Conservation (phyloP, 352 stramenopile genomes). For the Phytophthora quininea region DNA sequence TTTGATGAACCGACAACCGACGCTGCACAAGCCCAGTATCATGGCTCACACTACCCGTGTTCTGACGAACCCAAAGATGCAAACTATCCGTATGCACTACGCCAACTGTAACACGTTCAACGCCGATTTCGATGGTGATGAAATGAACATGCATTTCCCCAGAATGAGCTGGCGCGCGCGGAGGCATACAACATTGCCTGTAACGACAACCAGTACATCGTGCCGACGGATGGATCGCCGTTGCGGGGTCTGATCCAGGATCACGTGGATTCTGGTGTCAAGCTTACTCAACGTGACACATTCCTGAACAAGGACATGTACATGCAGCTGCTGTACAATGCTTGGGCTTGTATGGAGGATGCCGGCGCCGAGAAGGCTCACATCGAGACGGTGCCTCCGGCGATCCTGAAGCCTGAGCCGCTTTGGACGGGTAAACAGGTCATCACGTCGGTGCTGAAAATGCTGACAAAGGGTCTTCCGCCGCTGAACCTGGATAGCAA, state of each 20-base stretch:
- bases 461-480: constrained; percentile 91
- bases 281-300: constrained; percentile 97
- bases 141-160: constrained; percentile 99
- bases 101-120: constrained; percentile 99
- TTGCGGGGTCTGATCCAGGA: constrained; percentile 99
- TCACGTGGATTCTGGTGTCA: constrained; percentile 99
- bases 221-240: constrained; percentile 97
- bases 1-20: constrained; percentile 99
- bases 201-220: constrained; percentile 98
- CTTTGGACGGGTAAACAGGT: constrained; percentile 99
- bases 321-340: constrained; percentile 97
- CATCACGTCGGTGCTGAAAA: constrained; percentile 96
- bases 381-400: constrained; percentile 96
- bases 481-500: constrained; percentile 95
- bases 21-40: constrained; percentile 99
- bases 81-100: constrained; percentile 99
- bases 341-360: constrained; percentile 95
- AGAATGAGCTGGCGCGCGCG: constrained; percentile 97
- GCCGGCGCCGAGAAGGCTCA: constrained; percentile 86
- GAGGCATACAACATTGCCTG: constrained; percentile 98
- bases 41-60: constrained; percentile 99
- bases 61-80: constrained; percentile 95
- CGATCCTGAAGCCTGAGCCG: constrained; percentile 96
- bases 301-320: constrained; percentile 99
- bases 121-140: constrained; percentile 99